phyloP scores from a whole-genome alignment of 2,329 filamentous ascomycete genomes.

The Pochonia chlamydosporia region DNA sequence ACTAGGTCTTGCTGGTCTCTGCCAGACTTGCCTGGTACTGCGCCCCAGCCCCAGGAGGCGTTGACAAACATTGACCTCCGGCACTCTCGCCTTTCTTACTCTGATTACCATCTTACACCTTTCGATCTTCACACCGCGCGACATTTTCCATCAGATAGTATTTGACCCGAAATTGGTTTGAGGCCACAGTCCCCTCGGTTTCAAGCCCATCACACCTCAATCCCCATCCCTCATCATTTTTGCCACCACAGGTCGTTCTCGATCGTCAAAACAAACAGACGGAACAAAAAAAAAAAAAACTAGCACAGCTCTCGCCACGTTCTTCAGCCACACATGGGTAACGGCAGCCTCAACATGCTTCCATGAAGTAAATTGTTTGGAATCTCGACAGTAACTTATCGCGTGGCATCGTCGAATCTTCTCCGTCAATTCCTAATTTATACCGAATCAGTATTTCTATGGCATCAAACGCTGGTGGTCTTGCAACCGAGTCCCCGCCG shows the following conservation, averaged over 20 bases:
- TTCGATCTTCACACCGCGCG: background rate
- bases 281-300: constrained; percentile 17
- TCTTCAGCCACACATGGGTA: constrained; percentile 36
- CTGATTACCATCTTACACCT: background rate
- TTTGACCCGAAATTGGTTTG: background rate
- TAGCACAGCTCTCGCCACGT: constrained; percentile 35
- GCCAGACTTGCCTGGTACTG: background rate
- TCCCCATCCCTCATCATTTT: background rate
- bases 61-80: background rate
- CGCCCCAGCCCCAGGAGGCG: background rate
- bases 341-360: constrained; percentile 29
- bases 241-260: background rate
- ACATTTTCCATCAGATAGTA: background rate
- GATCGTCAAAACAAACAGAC: constrained; percentile 7
- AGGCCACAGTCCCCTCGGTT: background rate
- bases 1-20: background rate
- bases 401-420: background rate
- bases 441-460: constrained; percentile 27
- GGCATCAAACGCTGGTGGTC: constrained; percentile 47
- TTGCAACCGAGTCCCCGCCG: constrained; percentile 46
- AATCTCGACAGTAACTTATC: constrained; percentile 8
- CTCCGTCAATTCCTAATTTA: constrained; percentile 6
- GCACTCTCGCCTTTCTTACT: background rate
- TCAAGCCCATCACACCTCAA: background rate
- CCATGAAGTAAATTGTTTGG: constrained; percentile 17